phyloP scores from a whole-genome alignment of 495 filamentous ascomycete genomes.

The Lichenothelia convexa region DNA sequence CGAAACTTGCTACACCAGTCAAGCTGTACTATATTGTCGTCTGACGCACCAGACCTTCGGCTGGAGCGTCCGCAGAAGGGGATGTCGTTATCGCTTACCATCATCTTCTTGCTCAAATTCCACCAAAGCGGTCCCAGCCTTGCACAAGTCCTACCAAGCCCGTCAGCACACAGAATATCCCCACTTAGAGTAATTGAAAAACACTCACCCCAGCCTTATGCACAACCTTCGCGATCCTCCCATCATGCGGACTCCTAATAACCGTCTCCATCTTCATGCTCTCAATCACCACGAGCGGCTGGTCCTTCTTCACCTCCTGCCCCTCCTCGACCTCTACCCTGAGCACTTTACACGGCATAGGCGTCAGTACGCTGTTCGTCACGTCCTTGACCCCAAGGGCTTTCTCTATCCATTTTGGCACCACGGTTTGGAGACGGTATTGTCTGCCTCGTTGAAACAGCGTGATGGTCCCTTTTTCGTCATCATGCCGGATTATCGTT shows the following conservation, averaged over 20 bases:
- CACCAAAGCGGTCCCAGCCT: constrained; percentile 14
- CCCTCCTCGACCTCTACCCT: constrained; percentile 70
- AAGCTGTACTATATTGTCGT: too few species aligned
- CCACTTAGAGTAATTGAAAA: neutral
- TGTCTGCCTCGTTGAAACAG: constrained; percentile 72
- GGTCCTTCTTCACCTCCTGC: constrained; percentile 63
- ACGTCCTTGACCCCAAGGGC: constrained; percentile 68
- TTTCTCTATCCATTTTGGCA: constrained; percentile 69
- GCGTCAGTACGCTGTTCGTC: constrained; percentile 66
- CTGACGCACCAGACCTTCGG: too few species aligned
- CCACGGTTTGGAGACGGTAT: constrained; percentile 46
- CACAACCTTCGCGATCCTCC: constrained; percentile 61
- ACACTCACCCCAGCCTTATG: constrained; percentile 70
- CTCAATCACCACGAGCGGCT: constrained; percentile 86
- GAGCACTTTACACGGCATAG: constrained; percentile 90
- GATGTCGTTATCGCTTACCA: too few species aligned
- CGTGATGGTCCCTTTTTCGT: constrained; percentile 50
- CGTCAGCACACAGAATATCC: neutral
- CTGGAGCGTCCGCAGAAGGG: too few species aligned
- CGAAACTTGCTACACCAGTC: too few species aligned
- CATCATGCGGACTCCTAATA: constrained; percentile 73
- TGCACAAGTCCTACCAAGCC: constrained; percentile 14
- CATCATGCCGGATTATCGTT: constrained; percentile 51
- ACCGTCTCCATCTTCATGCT: constrained; percentile 99
- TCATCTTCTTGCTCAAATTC: too few species aligned